Base-by-base conservation (phyloP, 2,329 filamentous ascomycete genomes). In the Rhynchosporium secalis region DNA sequence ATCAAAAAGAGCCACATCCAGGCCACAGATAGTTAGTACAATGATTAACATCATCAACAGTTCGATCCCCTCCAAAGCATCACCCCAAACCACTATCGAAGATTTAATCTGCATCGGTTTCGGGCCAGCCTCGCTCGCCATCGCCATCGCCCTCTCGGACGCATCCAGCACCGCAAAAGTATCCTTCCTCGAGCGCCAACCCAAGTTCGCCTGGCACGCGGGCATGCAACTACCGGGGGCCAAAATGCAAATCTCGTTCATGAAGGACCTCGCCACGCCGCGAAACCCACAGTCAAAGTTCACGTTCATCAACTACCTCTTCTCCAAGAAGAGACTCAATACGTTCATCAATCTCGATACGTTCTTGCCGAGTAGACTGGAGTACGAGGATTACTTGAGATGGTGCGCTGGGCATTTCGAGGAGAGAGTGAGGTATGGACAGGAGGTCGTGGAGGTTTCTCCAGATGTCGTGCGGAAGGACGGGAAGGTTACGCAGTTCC, bases 161-260 rank as follows among this genome's bases (percentile, higher is more conserved):
- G 33, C 33, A n/a, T 56, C 78, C 6, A 72, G 74, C 20, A n/a
- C 60, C 71, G 90, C 91, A 54, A 92, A 90, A 74, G 87, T 96
- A 3, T 83, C 91, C 49, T 98, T 97, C 76, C 78, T 98, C 29
- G 94, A 98, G 79, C 89, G 90, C 75, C 94, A 98, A 77, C 73
- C 80, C 38, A 79, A 82, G 54, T 98, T 98, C 73, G 86, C 90
- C 62, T 98, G 94, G 94, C 94, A 98, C 76, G 87, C 92, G 0
- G 94, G 94, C 63, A 98, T 98, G 94, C 86, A 97, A 63, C 84
- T 98, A 3, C 91, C 92, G 0, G 93, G 92, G 4, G 91, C 93
- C 58, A 92, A 90, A 78, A 98, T 98, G 94, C 94, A 98, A 75
- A 98, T 98, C 70, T 96, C 91, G 9, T 98, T 96, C 79, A 84